Percentiles rank a stretch among this genome's conserved stretches.
Conservation (phyloP, 208 protist species). For the Crithidia bombi region DNA sequence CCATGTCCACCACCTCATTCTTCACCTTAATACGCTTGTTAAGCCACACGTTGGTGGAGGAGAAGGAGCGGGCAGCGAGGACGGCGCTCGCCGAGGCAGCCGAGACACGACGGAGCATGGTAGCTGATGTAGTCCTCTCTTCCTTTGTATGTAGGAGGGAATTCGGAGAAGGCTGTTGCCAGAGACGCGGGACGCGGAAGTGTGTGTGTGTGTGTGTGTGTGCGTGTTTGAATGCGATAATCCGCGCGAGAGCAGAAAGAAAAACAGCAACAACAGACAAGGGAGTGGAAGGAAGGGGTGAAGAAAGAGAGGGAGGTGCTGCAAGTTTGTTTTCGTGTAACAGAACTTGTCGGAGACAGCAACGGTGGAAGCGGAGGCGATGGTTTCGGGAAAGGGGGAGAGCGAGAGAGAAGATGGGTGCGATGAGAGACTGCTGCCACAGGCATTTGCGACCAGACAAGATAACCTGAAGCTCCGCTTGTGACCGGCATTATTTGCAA, state of each 20-base stretch:
- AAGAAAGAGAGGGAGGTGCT: background rate
- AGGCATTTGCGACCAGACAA: too few relatives aligned
- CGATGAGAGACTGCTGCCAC: too few relatives aligned
- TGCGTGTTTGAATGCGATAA: slow-evolving; percentile 9
- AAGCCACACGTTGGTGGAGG: slow-evolving; percentile 52
- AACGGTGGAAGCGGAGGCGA: background rate
- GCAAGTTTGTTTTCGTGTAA: background rate
- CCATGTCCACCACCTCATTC: slow-evolving; percentile 96
- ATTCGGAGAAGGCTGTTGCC: too few relatives aligned
- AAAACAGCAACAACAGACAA: background rate
- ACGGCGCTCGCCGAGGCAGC: slow-evolving; percentile 29
- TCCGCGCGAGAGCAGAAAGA: background rate
- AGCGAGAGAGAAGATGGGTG: too few relatives aligned
- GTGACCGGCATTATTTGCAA: too few relatives aligned
- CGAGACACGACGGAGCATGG: slow-evolving; percentile 66
- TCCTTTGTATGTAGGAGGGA: too few relatives aligned
- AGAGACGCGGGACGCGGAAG: background rate
- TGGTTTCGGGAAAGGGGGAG: too few relatives aligned
- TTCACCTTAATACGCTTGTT: slow-evolving; percentile 86
- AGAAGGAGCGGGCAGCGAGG: slow-evolving; percentile 43
- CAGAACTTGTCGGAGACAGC: background rate
- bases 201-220: background rate
- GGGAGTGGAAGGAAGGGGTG: background rate
- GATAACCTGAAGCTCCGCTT: too few relatives aligned
- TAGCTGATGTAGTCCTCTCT: too few relatives aligned